Conservation (phyloP, 768 basidiomycete species). For the Boletus eberwhitei region DNA sequence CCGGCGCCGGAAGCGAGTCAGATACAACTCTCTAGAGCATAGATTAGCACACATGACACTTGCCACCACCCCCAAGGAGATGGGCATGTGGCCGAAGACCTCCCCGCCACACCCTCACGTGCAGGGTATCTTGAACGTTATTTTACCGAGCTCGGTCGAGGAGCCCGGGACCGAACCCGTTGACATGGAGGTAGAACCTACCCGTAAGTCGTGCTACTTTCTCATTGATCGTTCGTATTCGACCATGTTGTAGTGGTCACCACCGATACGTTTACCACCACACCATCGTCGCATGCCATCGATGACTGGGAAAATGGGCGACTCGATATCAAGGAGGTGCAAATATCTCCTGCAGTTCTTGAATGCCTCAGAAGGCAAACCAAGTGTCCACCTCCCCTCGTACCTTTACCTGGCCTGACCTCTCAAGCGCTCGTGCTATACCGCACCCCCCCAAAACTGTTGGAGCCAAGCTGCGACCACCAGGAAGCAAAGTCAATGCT, state of each 20-base stretch:
- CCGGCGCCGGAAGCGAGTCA: conserved; percentile 48
- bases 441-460: conserved; percentile 34
- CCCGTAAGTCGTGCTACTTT: conserved; percentile 42
- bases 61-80: conserved; percentile 11
- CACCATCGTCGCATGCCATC: no score
- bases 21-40: conserved; percentile 49
- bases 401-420: conserved; percentile 14
- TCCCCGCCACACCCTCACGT: conserved; percentile 4
- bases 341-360: conserved; percentile 46
- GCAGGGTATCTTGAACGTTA: conserved; percentile 9
- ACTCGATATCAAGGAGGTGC: conserved; percentile 25
- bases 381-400: conserved; percentile 19
- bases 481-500: neutral
- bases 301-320: conserved; percentile 16
- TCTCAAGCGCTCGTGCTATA: conserved; percentile 56
- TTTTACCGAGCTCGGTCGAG: conserved; percentile 40
- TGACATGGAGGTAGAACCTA: conserved; percentile 67
- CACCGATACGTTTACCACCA: conserved; percentile 9
- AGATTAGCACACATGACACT: conserved; percentile 54
- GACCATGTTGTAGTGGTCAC: conserved; percentile 3
- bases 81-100: conserved; percentile 14
- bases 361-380: conserved; percentile 40
- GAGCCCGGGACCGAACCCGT: conserved; percentile 48
- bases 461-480: neutral
- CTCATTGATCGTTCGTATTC: neutral